Percentiles rank a stretch among this genome's conserved stretches.
These are phyloP conservation scores for Penicillium canariense DNA, from an alignment of 495 filamentous ascomycete species.

Conservation along the genomic window DNA sequence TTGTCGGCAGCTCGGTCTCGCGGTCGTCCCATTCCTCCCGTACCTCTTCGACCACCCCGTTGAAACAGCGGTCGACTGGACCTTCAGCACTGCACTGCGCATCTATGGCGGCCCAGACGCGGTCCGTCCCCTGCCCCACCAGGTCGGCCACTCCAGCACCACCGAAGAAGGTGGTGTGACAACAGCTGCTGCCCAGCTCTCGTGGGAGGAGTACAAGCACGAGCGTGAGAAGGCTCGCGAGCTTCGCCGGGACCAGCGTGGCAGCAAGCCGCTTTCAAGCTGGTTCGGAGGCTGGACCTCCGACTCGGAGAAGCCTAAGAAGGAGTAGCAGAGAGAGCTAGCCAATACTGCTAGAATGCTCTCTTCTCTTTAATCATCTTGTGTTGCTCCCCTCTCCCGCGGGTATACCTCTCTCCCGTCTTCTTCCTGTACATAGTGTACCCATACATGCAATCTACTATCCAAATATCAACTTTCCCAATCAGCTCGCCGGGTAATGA, in stretches of 20 bases:
- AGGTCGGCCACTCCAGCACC: slow-evolving; percentile 9
- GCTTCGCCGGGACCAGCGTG: slow-evolving; percentile 23
- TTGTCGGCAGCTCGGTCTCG: slow-evolving; percentile 63
- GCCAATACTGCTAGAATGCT: not conserved
- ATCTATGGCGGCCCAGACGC: slow-evolving; percentile 63
- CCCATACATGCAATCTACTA: not conserved
- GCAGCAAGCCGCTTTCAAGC: slow-evolving; percentile 14
- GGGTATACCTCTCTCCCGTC: slow-evolving; percentile 6
- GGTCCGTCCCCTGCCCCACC: slow-evolving; percentile 36
- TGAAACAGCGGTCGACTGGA: slow-evolving; percentile 84
- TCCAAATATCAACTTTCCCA: not conserved
- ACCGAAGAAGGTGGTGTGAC: slow-evolving; percentile 8
- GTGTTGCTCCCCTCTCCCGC: not conserved
- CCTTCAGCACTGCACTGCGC: slow-evolving; percentile 76
- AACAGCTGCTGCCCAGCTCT: slow-evolving; percentile 20
- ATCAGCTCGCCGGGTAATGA: no score
- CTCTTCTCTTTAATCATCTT: no score
- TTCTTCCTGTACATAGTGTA: slow-evolving; percentile 11
- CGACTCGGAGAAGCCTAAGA: slow-evolving; percentile 29
- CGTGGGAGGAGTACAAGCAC: slow-evolving; percentile 43
- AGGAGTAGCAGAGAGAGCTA: slow-evolving; percentile 20
- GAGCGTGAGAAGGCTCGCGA: slow-evolving; percentile 33
- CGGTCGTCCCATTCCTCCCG: slow-evolving; percentile 85
- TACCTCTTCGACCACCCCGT: slow-evolving; percentile 92
- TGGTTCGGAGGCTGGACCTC: slow-evolving; percentile 17